Evolutionary conservation across 768 basidiomycete genomes (phyloP).

Genomic region (Tricholoma furcatifolium): DNA sequence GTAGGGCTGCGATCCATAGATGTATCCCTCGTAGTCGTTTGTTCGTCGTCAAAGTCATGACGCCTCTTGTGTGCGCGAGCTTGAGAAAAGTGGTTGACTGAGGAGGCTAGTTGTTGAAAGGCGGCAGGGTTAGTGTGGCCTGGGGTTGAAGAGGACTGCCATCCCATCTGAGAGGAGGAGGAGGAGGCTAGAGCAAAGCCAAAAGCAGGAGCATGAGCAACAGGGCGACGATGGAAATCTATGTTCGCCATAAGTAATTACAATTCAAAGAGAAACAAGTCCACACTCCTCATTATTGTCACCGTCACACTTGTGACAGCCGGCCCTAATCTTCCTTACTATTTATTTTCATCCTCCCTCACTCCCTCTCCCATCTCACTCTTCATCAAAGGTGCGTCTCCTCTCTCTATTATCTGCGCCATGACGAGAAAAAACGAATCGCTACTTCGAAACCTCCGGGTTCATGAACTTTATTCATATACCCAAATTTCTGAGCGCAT

Average conservation of each 20-base stretch:
- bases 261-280: conserved; percentile 14
- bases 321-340: conserved; percentile 36
- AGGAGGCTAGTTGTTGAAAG: conserved; percentile 56
- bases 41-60: conserved; percentile 68
- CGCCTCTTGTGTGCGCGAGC: conserved; percentile 59
- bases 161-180: conserved; percentile 43
- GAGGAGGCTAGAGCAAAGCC: conserved; percentile 63
- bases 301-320: conserved; percentile 16
- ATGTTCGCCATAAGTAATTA: conserved; percentile 84
- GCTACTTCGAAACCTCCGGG: conserved; percentile 79
- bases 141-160: conserved; percentile 46
- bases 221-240: conserved; percentile 58
- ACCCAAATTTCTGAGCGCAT: conserved; percentile 89
- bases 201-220: conserved; percentile 65
- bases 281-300: neutral
- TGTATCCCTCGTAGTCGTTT: conserved; percentile 47
- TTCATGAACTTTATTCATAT: conserved; percentile 68
- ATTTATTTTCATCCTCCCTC: conserved; percentile 16
- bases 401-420: conserved; percentile 17
- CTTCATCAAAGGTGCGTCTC: conserved; percentile 30
- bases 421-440: conserved; percentile 79
- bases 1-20: conserved; percentile 87
- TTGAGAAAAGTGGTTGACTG: conserved; percentile 40
- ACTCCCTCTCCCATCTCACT: conserved; percentile 9
- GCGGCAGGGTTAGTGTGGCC: conserved; percentile 49